Evolutionary conservation across 1,284 basidiomycete species (phyloP).

Genomic region (Kwoniella shivajii): DNA sequence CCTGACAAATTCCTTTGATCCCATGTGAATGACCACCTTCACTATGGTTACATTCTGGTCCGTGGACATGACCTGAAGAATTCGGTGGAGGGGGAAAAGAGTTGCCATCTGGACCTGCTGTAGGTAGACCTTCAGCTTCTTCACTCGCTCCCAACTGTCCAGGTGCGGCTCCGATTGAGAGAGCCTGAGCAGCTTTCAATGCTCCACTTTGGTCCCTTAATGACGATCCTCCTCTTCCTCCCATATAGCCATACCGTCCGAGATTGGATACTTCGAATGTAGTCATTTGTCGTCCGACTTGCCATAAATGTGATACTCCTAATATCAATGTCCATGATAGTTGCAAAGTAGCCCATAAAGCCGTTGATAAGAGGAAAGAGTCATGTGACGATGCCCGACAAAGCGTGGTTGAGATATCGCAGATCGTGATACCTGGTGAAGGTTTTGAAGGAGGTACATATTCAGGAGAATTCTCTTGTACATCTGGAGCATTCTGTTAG

Average conservation of each 20-base stretch:
- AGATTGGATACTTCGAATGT: conserved; percentile 95
- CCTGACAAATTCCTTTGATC: conserved; percentile 26
- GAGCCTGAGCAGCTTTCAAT: conserved; percentile 31
- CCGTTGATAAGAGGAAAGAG: conserved; percentile 78
- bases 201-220: conserved; percentile 54
- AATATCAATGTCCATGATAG: conserved; percentile 90
- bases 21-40: conserved; percentile 49
- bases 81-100: conserved; percentile 19
- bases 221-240: conserved; percentile 70
- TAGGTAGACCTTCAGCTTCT: conserved; percentile 19
- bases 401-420: conserved; percentile 68
- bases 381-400: conserved; percentile 69
- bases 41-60: too few relatives aligned
- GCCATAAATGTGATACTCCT: conserved; percentile 83
- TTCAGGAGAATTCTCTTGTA: conserved; percentile 53
- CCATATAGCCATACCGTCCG: conserved; percentile 95
- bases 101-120: conserved; percentile 29
- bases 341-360: conserved; percentile 84
- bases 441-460: conserved; percentile 50
- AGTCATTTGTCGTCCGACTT: conserved; percentile 91
- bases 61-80: conserved; percentile 6
- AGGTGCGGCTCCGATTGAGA: conserved; percentile 42
- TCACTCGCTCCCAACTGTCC: conserved; percentile 41
- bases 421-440: conserved; percentile 57
- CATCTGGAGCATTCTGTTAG: conserved; percentile 25